phyloP scores from a whole-genome alignment of 1,284 basidiomycete species.

The Porodaedalea pini region DNA sequence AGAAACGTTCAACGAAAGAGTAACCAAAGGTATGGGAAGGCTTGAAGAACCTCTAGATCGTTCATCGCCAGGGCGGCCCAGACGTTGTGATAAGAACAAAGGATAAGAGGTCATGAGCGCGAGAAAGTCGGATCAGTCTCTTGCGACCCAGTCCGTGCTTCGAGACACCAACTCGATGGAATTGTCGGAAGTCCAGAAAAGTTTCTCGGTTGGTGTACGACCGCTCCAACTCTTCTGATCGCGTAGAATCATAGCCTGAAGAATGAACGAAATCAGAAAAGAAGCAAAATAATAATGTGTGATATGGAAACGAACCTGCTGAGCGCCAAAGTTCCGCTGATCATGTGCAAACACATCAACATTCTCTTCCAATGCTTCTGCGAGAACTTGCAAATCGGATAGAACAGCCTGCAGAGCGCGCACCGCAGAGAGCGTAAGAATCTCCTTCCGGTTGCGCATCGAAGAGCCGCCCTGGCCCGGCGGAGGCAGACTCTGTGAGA shows the following conservation, averaged over 20 bases:
- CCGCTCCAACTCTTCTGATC: constrained; percentile 92
- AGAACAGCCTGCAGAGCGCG: constrained; percentile 79
- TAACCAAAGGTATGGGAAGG: neutral
- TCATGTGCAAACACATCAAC: constrained; percentile 88
- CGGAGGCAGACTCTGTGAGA: constrained; percentile 65
- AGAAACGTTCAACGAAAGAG: neutral
- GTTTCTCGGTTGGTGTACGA: constrained; percentile 78
- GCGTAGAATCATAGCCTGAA: constrained; percentile 84
- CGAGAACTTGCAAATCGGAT: constrained; percentile 78
- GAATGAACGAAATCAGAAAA: constrained; percentile 19
- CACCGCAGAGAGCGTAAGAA: constrained; percentile 64
- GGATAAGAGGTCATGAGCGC: neutral
- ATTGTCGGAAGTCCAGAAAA: constrained; percentile 87
- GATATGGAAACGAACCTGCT: constrained; percentile 58
- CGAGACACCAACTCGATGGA: constrained; percentile 78
- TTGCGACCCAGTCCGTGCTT: constrained; percentile 79
- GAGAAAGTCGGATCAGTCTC: constrained; percentile 43
- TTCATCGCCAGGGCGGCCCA: too few species aligned
- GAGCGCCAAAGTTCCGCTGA: constrained; percentile 88
- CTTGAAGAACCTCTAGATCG: neutral
- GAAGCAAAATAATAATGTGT: neutral
- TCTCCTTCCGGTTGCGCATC: constrained; percentile 69
- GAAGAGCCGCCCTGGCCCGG: constrained; percentile 44
- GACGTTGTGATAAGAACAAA: neutral
- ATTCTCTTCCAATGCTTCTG: constrained; percentile 85